Base-by-base conservation (phyloP, 2,329 filamentous ascomycete genomes). In the Penicillium sp. region DNA sequence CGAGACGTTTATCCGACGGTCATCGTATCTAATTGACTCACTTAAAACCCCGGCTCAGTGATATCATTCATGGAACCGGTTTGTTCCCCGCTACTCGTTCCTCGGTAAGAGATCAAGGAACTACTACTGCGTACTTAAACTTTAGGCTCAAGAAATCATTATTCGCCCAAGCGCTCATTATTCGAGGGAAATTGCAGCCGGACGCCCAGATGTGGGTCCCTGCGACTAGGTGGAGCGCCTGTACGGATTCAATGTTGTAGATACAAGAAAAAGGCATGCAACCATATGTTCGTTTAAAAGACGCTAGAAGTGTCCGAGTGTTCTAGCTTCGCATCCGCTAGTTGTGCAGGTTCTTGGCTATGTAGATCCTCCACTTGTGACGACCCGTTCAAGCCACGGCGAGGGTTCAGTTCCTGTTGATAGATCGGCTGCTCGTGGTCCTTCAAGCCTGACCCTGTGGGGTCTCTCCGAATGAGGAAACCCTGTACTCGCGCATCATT, bases 401-500 rank as follows among this genome's bases (percentile, higher is more conserved):
- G 58, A 36, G 57, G 54, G 54, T 62, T 56, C 4, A 73, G 58
- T 33, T 67, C 55, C 28, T 61, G 50, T 31, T 66, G 61, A 60
- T 77, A 77, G 11, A 69, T 61, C n/a, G 63, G 54, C 33, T 72
- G 66, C 51, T 75, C 72, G 25, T 71, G 67, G 30, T 72, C 70
- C 51, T 74, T 74, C 44, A 76, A 59, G 5, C 74, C 74, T 54
- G 64, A 70, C 12, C 74, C 72, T 1, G 68, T 69, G 13, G 80
- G 79, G 62, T 93, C 87, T 56, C 89, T 78, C 51, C 87, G 82
- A 61, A 82, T 81, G 50, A 97, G 58, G 63, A 97, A 97, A 46
- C 75, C 82, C 58, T 89, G 80, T 33, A 97, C 84, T 44, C 89
- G 78, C 62, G 84, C 82, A 53, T 87, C 79, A 46, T 63, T 58